Conservation (phyloP, 331 rosid species). For the Erythrophleum ivorense region DNA sequence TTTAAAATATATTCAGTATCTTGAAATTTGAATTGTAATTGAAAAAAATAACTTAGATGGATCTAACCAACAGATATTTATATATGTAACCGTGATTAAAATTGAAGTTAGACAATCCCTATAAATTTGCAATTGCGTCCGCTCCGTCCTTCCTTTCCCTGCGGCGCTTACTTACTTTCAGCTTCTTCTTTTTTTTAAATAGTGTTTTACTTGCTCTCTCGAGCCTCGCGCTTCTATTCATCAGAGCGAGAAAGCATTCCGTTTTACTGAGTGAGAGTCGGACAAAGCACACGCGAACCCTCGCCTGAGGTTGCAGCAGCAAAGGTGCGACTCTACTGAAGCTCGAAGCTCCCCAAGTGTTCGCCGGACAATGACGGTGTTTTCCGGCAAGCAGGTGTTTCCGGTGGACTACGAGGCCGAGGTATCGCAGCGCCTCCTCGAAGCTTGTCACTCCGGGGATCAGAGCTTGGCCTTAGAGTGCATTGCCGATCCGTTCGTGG, state of each 20-base stretch:
- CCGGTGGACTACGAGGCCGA: constrained; percentile 81
- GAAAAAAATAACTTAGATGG: too few relatives aligned
- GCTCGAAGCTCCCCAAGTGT: constrained; percentile 32
- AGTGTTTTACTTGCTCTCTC: constrained; percentile 32
- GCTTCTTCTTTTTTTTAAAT: constrained; percentile 25
- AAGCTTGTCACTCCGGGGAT: constrained; percentile 82
- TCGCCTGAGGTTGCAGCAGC: constrained; percentile 35
- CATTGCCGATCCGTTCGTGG: constrained; percentile 75
- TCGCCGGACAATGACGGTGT: constrained; percentile 70
- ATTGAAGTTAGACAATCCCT: constrained; percentile 36
- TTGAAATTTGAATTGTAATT: too few relatives aligned
- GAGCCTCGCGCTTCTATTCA: constrained; percentile 45
- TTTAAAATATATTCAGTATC: too few relatives aligned
- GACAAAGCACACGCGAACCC: constrained; percentile 48
- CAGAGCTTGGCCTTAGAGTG: constrained; percentile 64
- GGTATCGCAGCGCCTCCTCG: constrained; percentile 84
- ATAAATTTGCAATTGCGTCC: constrained; percentile 39
- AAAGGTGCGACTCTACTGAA: neutral
- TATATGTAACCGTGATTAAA: neutral
- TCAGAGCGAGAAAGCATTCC: constrained; percentile 21
- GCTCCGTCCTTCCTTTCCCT: constrained; percentile 8
- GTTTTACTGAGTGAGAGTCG: neutral
- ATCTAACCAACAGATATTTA: constrained; percentile 20
- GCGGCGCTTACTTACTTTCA: constrained; percentile 74
- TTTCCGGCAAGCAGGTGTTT: constrained; percentile 78